Evolutionary conservation across 2,329 filamentous ascomycete genomes (phyloP), one percentile per base, ranked within the genome.

Genomic region (Daldinia eschscholtzii): DNA sequence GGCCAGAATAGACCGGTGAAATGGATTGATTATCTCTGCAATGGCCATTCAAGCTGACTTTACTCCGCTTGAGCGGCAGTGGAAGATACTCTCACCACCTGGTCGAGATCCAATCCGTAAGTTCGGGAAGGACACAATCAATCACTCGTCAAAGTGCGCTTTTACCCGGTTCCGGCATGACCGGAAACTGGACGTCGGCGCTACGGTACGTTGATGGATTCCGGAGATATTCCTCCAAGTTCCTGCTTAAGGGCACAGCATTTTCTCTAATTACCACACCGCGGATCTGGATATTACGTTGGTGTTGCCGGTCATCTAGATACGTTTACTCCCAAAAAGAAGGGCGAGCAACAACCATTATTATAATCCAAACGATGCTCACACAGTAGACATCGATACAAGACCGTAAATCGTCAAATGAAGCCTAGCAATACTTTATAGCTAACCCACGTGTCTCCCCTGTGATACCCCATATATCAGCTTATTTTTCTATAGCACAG

Each of bases 381-480:
- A 26, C 53, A 57, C 20, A n/a, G 15, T 57, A 20, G 35, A 58
- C 39, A 26, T 48, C 46, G 2, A 53, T 18, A 37, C 15, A 20
- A 55, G 28, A 7, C 28, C 50, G 57, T 61, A 56, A 64, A 53
- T 18, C 26, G 20, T 37, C 61, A n/a, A 67, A 64, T 57, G 20
- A 39, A 56, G 48, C 39, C 39, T 26, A 60, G 26, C 18, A 57
- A 26, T 57, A 28, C 41, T 48, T 35, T 50, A 57, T 50, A 53
- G 55, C 28, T 20, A 60, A 37, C 33, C 26, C 61, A 64, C 61
- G 44, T 57, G 65, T 18, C 50, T 52, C n/a, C 44, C 35, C 50
- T 52, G 57, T 64, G 7, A 57, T 68, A 61, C 61, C 55, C 52
- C 48, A 64, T 18, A 53, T 41, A 61, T 68, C 61, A 68, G 65